A percentile compares a stretch with the other conserved stretches of the same genome.
phyloP scores from a whole-genome alignment of 2,329 filamentous ascomycete genomes.

The Aspergillus amoenus region DNA sequence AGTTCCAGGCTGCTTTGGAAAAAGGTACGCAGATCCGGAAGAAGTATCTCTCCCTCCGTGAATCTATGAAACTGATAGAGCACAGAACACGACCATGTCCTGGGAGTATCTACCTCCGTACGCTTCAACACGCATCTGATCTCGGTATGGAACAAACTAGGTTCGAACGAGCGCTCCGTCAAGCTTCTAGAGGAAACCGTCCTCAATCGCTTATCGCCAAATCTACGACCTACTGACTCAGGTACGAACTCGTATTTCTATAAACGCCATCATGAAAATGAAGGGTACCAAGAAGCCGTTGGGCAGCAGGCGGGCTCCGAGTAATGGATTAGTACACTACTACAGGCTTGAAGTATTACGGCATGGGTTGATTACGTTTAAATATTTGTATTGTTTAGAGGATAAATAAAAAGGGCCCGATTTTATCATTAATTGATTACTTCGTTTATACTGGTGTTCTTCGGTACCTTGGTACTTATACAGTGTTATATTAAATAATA shows the following conservation, averaged over 20 bases:
- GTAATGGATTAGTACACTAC: not conserved
- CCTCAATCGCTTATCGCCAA: constrained; percentile 68
- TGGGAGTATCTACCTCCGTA: constrained; percentile 82
- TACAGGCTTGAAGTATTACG: not conserved
- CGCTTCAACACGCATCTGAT: constrained; percentile 88
- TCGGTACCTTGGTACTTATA: not conserved
- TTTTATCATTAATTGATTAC: not conserved
- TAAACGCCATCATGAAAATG: constrained; percentile 86
- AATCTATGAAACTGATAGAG: not conserved
- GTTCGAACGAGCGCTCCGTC: constrained; percentile 74
- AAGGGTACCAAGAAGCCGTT: constrained; percentile 64
- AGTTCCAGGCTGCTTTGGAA: constrained; percentile 68
- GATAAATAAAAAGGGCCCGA: not conserved
- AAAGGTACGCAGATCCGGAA: constrained; percentile 56
- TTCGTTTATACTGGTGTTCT: not conserved
- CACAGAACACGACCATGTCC: constrained; percentile 76
- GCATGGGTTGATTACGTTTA: not conserved
- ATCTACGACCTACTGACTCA: constrained; percentile 67
- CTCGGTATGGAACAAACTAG: constrained; percentile 90
- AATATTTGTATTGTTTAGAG: not conserved
- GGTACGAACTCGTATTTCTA: constrained; percentile 59
- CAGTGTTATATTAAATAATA: not conserved
- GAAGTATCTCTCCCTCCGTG: no score
- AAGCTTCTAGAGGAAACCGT: constrained; percentile 72
- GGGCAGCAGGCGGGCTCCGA: not conserved